These are phyloP conservation scores for Lyophyllum atratum DNA, from an alignment of 768 basidiomycete species.

Conservation along the genomic window DNA sequence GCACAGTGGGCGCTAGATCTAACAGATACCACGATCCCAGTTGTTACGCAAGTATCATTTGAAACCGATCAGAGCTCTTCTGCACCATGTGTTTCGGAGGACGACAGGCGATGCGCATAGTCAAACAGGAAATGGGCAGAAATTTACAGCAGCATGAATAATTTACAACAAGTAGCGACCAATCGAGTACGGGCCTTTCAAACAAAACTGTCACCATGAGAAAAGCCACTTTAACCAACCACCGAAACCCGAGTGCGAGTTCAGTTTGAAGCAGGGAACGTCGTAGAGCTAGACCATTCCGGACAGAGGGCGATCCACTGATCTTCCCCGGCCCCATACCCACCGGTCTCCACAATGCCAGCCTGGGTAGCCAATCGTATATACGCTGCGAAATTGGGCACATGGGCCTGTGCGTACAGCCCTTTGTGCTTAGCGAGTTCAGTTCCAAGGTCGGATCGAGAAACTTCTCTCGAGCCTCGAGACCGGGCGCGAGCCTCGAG, in stretches of 20 bases:
- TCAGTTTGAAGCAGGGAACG: background rate
- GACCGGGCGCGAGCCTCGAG: constrained; percentile 6
- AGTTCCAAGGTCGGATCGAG: constrained; percentile 15
- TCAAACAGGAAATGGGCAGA: too few relatives aligned
- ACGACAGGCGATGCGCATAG: too few relatives aligned
- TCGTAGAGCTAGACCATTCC: constrained; percentile 13
- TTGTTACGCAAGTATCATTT: too few relatives aligned
- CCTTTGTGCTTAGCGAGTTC: constrained; percentile 19
- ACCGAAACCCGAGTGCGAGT: background rate
- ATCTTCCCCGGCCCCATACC: constrained; percentile 14
- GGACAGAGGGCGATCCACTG: constrained; percentile 24
- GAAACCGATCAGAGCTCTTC: too few relatives aligned
- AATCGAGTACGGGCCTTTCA: background rate
- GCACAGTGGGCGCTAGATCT: too few relatives aligned
- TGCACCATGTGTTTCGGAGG: too few relatives aligned
- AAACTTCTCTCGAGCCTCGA: background rate
- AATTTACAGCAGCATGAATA: too few relatives aligned
- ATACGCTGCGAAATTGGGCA: constrained; percentile 23
- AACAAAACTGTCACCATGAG: background rate
- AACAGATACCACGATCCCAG: too few relatives aligned
- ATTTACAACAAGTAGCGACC: background rate
- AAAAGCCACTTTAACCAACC: too few relatives aligned
- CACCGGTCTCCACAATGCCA: constrained; percentile 23
- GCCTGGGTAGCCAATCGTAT: constrained; percentile 22
- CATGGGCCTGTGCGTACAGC: constrained; percentile 21